A percentile compares a stretch with the other conserved stretches of the same genome.
Conservation (phyloP, 2,329 filamentous ascomycete species). For the Fusarium humuli region DNA sequence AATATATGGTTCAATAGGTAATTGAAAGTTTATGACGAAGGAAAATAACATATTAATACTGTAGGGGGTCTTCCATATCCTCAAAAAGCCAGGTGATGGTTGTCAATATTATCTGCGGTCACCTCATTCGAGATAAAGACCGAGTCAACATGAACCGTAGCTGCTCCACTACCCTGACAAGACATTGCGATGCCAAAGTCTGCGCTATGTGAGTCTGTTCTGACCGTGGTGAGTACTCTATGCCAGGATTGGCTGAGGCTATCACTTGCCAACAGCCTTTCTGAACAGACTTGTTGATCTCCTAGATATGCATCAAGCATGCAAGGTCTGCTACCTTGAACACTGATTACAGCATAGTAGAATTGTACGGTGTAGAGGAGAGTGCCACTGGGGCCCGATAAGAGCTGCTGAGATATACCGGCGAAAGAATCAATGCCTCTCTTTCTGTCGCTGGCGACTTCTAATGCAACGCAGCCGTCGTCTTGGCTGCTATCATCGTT, state of each 20-base stretch:
- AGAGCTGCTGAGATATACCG: constrained; percentile 11
- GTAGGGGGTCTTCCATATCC: background rate
- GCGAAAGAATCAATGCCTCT: background rate
- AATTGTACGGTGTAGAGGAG: constrained; percentile 27
- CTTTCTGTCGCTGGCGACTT: background rate
- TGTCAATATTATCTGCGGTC: constrained; percentile 12
- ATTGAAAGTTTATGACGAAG: no score
- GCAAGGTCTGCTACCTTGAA: background rate
- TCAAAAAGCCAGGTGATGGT: constrained; percentile 18
- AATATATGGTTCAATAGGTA: no score
- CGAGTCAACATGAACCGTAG: constrained; percentile 9
- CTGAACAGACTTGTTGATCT: constrained; percentile 1
- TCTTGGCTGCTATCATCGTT: background rate
- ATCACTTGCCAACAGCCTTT: background rate
- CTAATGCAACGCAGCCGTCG: background rate
- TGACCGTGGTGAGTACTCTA: constrained; percentile 8
- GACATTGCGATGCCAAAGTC: constrained; percentile 12
- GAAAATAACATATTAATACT: no score
- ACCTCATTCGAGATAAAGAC: constrained; percentile 30
- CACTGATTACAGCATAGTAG: constrained; percentile 8
- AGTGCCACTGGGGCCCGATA: background rate
- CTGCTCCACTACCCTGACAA: background rate
- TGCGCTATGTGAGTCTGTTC: background rate
- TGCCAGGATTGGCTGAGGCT: background rate
- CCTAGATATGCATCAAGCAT: background rate